Evolutionary conservation across 805 yeast genomes (phyloP).

Genomic region (Barnettozyma botsteinii): DNA sequence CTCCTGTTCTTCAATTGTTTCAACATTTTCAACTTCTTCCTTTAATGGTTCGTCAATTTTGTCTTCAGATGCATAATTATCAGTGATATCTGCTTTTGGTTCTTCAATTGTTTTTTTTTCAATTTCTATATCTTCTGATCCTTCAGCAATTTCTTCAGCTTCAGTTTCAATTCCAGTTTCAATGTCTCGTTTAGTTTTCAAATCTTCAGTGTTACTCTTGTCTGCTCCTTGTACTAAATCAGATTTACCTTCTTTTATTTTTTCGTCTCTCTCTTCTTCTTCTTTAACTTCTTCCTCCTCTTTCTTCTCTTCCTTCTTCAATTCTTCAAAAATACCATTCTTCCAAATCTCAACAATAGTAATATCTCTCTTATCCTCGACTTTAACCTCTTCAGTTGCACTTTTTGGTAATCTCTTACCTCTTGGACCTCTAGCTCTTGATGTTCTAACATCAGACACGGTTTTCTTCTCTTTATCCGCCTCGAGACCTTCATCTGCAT

Average conservation of each 20-base stretch:
- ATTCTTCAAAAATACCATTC: constrained; percentile 11
- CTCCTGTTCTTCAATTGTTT: neutral
- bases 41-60: neutral
- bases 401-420: constrained; percentile 63
- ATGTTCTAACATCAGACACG: constrained; percentile 34
- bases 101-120: neutral
- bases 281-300: neutral
- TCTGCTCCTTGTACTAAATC: too few relatives aligned
- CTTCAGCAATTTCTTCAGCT: neutral
- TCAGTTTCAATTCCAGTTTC: neutral
- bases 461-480: constrained; percentile 4
- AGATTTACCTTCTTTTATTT: neutral
- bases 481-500: constrained; percentile 3
- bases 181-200: too few relatives aligned
- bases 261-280: neutral
- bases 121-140: neutral
- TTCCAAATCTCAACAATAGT: constrained; percentile 19
- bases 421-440: constrained; percentile 67
- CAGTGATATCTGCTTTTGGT: too few relatives aligned
- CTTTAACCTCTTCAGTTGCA: constrained; percentile 31
- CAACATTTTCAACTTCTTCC: neutral
- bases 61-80: neutral
- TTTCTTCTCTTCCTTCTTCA: neutral
- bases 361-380: constrained; percentile 22
- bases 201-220: too few relatives aligned